Conservation (phyloP, 2,329 filamentous ascomycete species). For the Colletotrichum spinosum region DNA sequence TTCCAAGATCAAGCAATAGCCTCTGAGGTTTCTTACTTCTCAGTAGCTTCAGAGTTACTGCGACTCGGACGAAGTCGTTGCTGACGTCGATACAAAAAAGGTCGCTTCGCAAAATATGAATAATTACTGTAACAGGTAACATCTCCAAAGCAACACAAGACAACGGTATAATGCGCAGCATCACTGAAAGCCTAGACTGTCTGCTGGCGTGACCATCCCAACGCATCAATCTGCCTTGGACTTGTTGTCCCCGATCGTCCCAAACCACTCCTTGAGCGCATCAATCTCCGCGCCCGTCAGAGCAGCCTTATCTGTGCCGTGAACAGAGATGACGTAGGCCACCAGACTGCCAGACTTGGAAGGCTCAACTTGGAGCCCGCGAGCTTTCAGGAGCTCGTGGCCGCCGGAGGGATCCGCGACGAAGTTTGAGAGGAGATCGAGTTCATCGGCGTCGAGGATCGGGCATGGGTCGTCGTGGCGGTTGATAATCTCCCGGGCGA, state of each 20-base stretch:
- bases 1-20: no score
- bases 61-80: no score
- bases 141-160: no score
- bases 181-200: no score
- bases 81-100: no score
- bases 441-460: conserved; percentile 32
- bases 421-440: conserved; percentile 25
- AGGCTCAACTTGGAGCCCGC: conserved; percentile 4
- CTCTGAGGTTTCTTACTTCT: no score
- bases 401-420: conserved; percentile 13
- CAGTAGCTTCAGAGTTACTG: no score
- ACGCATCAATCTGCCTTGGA: background rate
- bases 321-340: conserved; percentile 31
- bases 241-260: background rate
- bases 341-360: conserved; percentile 25
- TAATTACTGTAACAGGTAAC: no score
- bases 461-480: conserved; percentile 34
- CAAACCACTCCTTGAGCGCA: conserved; percentile 35
- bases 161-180: no score
- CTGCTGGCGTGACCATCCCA: no score
- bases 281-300: conserved; percentile 30
- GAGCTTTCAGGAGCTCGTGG: conserved; percentile 15
- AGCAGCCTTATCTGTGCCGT: conserved; percentile 25
- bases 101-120: no score
- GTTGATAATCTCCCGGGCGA: conserved; percentile 38